A percentile compares a stretch with the other conserved stretches of the same genome.
phyloP scores from a whole-genome alignment of 805 yeast genomes.

The Sungouiozyma intestinalis region DNA sequence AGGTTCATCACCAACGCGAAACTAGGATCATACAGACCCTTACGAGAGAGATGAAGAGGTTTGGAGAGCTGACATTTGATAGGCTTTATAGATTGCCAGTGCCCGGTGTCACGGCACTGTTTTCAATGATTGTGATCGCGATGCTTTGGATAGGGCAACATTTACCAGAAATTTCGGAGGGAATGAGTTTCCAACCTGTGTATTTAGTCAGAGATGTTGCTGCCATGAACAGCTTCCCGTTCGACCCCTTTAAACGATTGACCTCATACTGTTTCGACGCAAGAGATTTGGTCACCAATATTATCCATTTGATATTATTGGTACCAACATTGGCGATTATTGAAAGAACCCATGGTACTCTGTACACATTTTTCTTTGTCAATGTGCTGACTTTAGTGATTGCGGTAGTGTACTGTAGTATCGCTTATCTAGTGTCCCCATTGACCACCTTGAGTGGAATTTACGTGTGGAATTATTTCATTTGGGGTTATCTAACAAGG shows the following conservation, averaged over 20 bases:
- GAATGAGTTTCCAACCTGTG: not conserved
- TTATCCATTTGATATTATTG: not conserved
- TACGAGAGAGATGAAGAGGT: not conserved
- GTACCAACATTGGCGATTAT: slow-evolving; percentile 2
- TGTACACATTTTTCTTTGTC: slow-evolving; percentile 2
- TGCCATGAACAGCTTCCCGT: not conserved
- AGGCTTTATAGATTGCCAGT: not conserved
- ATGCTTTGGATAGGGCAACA: not conserved
- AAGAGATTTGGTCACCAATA: not conserved
- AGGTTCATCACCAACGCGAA: no score
- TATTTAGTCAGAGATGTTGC: not conserved
- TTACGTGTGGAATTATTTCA: slow-evolving; percentile 1
- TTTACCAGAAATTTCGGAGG: not conserved
- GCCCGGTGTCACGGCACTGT: not conserved
- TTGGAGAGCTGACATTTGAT: not conserved
- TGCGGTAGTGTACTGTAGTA: not conserved
- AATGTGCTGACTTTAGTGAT: slow-evolving; percentile 1
- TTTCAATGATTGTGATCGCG: not conserved
- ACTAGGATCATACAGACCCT: no score
- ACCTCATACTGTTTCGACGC: slow-evolving; percentile 2
- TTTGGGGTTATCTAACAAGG: slow-evolving; percentile 2
- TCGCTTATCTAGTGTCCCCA: not conserved
- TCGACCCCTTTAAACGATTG: not conserved
- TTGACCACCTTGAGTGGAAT: not conserved
- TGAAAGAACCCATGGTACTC: slow-evolving; percentile 2